Evolutionary conservation across 148 eudicot genomes (phyloP).

Genomic region (Tetragonia tetragonoides): DNA sequence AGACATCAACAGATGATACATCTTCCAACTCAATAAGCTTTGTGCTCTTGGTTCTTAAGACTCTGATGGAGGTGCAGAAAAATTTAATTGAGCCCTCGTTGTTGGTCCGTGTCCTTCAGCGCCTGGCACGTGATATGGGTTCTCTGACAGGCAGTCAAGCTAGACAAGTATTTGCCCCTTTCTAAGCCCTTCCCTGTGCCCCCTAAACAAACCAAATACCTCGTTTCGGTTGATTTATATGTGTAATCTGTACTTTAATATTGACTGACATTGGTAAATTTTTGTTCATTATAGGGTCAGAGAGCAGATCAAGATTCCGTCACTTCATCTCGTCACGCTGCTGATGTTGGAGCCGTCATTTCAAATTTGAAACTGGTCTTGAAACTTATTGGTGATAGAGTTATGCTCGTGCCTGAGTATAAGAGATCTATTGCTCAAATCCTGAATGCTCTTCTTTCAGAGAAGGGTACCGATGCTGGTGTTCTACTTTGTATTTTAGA

Average conservation of each 20-base stretch:
- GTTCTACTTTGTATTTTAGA: conserved; percentile 90
- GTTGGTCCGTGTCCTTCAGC: conserved; percentile 90
- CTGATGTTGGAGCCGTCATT: conserved; percentile 76
- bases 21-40: conserved; percentile 83
- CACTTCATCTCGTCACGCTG: conserved; percentile 86
- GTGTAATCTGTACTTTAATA: background rate
- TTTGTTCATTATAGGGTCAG: conserved; percentile 58
- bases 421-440: conserved; percentile 80
- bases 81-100: conserved; percentile 63
- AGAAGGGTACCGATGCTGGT: conserved; percentile 84
- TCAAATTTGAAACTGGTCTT: conserved; percentile 74
- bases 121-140: conserved; percentile 92
- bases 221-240: background rate
- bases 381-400: conserved; percentile 83
- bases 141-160: conserved; percentile 53
- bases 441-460: conserved; percentile 71
- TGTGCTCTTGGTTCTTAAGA: conserved; percentile 77
- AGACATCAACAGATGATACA: conserved; percentile 77
- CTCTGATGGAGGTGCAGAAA: conserved; percentile 82
- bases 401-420: conserved; percentile 80
- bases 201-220: no score
- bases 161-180: conserved; percentile 59
- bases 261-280: conserved; percentile 11
- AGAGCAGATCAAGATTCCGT: conserved; percentile 85
- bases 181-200: background rate